Base-by-base conservation (phyloP, 257 asterid genomes). In the Phtheirospermum japonicum region DNA sequence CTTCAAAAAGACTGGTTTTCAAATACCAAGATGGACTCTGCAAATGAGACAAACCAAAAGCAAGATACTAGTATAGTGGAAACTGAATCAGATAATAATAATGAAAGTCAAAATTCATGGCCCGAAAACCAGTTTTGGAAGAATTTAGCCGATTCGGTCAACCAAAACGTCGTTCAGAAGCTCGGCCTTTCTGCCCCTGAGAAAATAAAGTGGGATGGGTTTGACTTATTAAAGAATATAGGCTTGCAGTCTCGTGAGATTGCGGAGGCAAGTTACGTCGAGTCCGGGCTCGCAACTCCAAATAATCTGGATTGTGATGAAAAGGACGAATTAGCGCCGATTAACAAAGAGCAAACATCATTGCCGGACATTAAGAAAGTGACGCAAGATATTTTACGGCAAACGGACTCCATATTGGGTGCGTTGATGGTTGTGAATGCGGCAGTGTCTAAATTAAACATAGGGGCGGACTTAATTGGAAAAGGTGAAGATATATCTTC, bases 281-380 rank as follows among this genome's bases (percentile, higher is more conserved):
- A 93, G 68, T 85, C 97, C 3, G 99, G 99, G 46, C 93, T 93
- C 63, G 97, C 96, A 42, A 82, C 95, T 62, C 87, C 95, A 32
- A 77, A 67, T 60, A 74, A 71, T 64, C 78, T 68, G 48, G 84
- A 73, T 59, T 73, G 48, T 52, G 76, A 72, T 67, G 71, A 67
- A 34, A 63, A 73, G 53, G 45, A 73, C 63, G 85, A 56, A 32
- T 61, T 71, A 18, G 60, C 42, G 40, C 40, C 86, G 55, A 49
- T 30, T 12, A 71, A 56, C 45, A 48, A 50, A 1, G 64, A 48
- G 58, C 85, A 78, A 75, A 67, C 77, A 36, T 73, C 54, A 0
- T 19, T 87, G 46, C 82, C 86, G 26, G 89, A 87, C 77, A 79
- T 93, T 61, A 83, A 82, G 85, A 85, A 83, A 79, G 81, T 82